Percentiles rank a stretch among this genome's conserved stretches.
Evolutionary conservation across 352 stramenopile species (phyloP).

Genomic region (Globisporangium recalcitrans): DNA sequence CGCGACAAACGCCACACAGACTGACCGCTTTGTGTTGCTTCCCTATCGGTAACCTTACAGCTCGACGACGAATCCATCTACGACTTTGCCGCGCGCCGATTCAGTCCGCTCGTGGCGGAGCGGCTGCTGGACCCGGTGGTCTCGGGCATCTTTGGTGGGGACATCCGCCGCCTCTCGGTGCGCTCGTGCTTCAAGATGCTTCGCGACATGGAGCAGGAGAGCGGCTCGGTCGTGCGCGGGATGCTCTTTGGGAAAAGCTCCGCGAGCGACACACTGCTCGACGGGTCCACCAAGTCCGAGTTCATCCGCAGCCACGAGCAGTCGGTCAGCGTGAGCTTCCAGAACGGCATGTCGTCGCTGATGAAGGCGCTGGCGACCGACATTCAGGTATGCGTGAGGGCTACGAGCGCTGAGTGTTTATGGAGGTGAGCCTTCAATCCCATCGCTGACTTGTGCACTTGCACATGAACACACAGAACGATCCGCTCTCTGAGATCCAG

Average conservation of each 20-base stretch:
- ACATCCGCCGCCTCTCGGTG: conserved; percentile 74
- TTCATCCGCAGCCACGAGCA: conserved; percentile 68
- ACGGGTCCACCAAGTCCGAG: conserved; percentile 60
- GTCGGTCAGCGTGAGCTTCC: conserved; percentile 85
- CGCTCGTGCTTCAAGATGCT: conserved; percentile 79
- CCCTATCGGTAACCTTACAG: no score
- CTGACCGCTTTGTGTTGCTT: no score
- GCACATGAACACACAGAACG: conserved; percentile 16
- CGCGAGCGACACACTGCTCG: conserved; percentile 43
- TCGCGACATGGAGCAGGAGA: conserved; percentile 62
- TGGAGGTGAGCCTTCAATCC: not conserved
- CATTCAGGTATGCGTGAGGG: conserved; percentile 25
- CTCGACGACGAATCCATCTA: conserved; percentile 76
- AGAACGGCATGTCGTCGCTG: conserved; percentile 67
- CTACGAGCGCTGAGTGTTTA: not conserved
- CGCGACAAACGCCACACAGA: no score
- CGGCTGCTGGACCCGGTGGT: conserved; percentile 72
- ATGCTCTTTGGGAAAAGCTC: conserved; percentile 48
- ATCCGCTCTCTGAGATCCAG: conserved; percentile 40
- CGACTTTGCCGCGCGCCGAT: conserved; percentile 68
- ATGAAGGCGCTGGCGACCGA: conserved; percentile 42
- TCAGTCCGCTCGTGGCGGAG: conserved; percentile 76
- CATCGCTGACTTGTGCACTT: not conserved
- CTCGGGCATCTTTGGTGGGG: conserved; percentile 85
- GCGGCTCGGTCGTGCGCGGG: conserved; percentile 75